Percentiles rank a stretch among this genome's conserved stretches.
phyloP scores from a whole-genome alignment of 1,284 basidiomycete species.

The Malassezia obtusa region DNA sequence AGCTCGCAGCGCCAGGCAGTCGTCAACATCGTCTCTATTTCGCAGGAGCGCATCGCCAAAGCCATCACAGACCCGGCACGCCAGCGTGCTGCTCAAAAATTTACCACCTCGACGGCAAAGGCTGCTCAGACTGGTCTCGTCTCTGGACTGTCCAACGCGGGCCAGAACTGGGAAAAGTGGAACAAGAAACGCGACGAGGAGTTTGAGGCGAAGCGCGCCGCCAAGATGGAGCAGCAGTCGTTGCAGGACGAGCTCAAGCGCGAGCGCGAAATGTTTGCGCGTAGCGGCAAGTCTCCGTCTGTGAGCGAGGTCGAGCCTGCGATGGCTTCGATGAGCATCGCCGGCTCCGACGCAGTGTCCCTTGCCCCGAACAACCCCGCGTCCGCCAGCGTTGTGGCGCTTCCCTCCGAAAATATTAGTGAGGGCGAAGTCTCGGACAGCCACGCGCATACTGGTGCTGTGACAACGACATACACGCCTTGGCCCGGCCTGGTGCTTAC shows the following conservation, averaged over 20 bases:
- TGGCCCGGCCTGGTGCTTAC: constrained; percentile 17
- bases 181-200: neutral
- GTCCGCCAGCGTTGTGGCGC: constrained; percentile 2
- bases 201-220: neutral
- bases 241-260: constrained; percentile 6
- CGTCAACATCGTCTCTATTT: constrained; percentile 20
- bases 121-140: neutral
- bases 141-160: neutral
- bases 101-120: neutral
- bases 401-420: constrained; percentile 8
- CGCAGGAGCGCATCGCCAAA: constrained; percentile 21
- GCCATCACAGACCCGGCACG: constrained; percentile 23
- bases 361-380: constrained; percentile 7
- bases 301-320: neutral
- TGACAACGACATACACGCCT: constrained; percentile 15
- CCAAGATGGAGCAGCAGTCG: neutral
- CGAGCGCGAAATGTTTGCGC: constrained; percentile 4
- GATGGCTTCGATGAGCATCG: neutral
- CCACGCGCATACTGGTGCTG: constrained; percentile 1
- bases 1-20: constrained; percentile 19
- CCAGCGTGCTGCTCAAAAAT: constrained; percentile 14
- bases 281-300: neutral
- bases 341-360: neutral
- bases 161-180: constrained; percentile 9
- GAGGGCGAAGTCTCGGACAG: neutral